Evolutionary conservation across 805 yeast species (phyloP).

Genomic region (Spathaspora arborariae): DNA sequence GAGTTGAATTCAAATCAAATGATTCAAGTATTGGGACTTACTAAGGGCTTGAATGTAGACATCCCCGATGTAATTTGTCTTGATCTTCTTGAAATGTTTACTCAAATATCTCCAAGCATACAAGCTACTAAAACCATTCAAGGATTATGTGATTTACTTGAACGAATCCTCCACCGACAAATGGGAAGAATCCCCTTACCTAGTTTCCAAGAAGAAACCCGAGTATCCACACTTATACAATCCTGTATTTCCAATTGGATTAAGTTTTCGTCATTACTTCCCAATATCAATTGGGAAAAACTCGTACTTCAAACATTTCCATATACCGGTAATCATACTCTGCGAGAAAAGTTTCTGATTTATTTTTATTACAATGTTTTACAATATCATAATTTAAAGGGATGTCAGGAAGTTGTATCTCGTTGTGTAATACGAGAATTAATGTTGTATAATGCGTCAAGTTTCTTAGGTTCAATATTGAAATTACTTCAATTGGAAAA

Average conservation of each 20-base stretch:
- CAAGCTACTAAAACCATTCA: neutral
- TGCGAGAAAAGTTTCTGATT: constrained; percentile 31
- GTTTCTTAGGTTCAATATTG: constrained; percentile 22
- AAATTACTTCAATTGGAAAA: constrained; percentile 13
- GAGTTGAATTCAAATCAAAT: neutral
- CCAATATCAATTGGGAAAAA: constrained; percentile 30
- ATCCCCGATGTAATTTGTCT: constrained; percentile 5
- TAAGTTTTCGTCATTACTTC: constrained; percentile 12
- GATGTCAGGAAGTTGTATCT: constrained; percentile 20
- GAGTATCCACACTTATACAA: constrained; percentile 22
- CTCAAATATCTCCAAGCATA: neutral
- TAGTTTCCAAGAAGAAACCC: constrained; percentile 17
- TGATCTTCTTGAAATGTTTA: constrained; percentile 3
- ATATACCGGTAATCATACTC: constrained; percentile 34
- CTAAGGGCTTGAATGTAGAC: neutral
- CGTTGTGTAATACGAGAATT: constrained; percentile 21
- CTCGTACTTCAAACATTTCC: constrained; percentile 35
- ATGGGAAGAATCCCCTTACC: constrained; percentile 36
- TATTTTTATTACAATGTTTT: constrained; percentile 25
- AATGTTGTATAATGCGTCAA: constrained; percentile 21
- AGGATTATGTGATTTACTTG: neutral
- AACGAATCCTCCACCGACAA: constrained; percentile 16
- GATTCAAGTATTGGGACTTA: constrained; percentile 1
- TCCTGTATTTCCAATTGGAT: constrained; percentile 29
- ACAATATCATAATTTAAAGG: constrained; percentile 15